Conservation (phyloP, 2,329 filamentous ascomycete species). For the Cytospora mali region DNA sequence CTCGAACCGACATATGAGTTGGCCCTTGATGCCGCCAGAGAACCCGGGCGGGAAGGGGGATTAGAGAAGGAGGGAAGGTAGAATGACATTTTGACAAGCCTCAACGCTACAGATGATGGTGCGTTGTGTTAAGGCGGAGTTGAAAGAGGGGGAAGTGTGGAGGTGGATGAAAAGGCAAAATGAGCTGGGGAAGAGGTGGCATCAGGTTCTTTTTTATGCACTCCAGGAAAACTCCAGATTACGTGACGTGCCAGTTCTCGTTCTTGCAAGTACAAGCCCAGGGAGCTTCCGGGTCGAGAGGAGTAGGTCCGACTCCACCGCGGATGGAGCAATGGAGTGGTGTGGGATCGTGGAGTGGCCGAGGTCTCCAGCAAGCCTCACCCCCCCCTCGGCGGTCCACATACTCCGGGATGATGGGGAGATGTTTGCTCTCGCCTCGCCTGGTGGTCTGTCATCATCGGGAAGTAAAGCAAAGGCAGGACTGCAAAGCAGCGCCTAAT, state of each 20-base stretch:
- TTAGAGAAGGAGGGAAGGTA: slow-evolving; percentile 26
- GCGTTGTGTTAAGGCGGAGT: slow-evolving; percentile 11
- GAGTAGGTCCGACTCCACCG: slow-evolving; percentile 16
- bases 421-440: slow-evolving; percentile 8
- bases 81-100: slow-evolving; percentile 17
- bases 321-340: slow-evolving; percentile 14
- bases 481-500: background rate
- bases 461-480: background rate
- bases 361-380: slow-evolving; percentile 21
- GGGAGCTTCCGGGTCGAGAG: slow-evolving; percentile 11
- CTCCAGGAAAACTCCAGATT: slow-evolving; percentile 15
- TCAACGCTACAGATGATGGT: slow-evolving; percentile 11
- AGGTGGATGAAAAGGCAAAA: background rate
- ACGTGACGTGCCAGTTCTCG: slow-evolving; percentile 21
- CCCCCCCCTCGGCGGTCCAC: slow-evolving; percentile 18
- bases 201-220: slow-evolving; percentile 16
- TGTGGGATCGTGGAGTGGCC: slow-evolving; percentile 21
- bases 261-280: slow-evolving; percentile 6
- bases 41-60: slow-evolving; percentile 25
- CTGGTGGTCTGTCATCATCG: slow-evolving; percentile 2
- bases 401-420: slow-evolving; percentile 12
- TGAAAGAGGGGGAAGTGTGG: background rate
- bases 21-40: slow-evolving; percentile 25
- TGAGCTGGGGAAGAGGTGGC: slow-evolving; percentile 21
- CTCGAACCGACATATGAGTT: slow-evolving; percentile 25